Evolutionary conservation across 2,329 filamentous ascomycete species (phyloP).

Genomic region (Colletotrichum liriopes): DNA sequence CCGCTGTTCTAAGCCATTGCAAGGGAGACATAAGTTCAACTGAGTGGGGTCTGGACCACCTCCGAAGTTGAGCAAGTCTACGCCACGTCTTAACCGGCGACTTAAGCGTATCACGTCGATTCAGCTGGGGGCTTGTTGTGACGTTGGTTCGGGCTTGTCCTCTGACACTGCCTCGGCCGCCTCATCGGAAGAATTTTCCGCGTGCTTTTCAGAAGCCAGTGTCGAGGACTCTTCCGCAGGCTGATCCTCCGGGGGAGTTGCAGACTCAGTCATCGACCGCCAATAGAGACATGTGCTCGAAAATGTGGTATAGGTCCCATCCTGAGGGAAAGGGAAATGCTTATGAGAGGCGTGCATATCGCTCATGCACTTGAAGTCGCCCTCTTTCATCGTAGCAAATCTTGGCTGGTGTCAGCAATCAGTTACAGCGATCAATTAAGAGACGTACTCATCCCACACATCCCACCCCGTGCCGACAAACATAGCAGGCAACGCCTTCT

Average conservation of each 20-base stretch:
- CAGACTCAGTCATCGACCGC: conserved; percentile 39
- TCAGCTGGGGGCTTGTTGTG: not conserved
- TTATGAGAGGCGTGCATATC: conserved; percentile 52
- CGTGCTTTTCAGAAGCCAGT: not conserved
- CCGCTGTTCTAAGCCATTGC: not conserved
- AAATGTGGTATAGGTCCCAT: conserved; percentile 56
- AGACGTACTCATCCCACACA: conserved; percentile 65
- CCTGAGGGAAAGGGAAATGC: conserved; percentile 56
- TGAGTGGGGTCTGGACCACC: not conserved
- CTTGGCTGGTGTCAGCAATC: not conserved
- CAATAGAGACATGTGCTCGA: conserved; percentile 60
- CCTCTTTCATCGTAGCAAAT: conserved; percentile 37
- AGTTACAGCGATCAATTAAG: not conserved
- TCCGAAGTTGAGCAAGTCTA: not conserved
- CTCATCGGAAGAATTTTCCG: too few relatives aligned
- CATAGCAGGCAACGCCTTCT: conserved; percentile 62
- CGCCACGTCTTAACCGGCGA: not conserved
- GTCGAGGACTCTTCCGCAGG: not conserved
- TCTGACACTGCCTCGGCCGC: not conserved
- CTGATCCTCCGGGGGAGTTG: not conserved
- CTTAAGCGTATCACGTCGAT: not conserved
- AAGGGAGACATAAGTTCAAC: not conserved
- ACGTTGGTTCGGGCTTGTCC: not conserved
- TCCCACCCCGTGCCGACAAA: conserved; percentile 72
- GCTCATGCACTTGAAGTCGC: conserved; percentile 52